A percentile compares a stretch with the other conserved stretches of the same genome.
phyloP scores from a whole-genome alignment of 441 rosid genomes.

The Erodium moschatum region DNA sequence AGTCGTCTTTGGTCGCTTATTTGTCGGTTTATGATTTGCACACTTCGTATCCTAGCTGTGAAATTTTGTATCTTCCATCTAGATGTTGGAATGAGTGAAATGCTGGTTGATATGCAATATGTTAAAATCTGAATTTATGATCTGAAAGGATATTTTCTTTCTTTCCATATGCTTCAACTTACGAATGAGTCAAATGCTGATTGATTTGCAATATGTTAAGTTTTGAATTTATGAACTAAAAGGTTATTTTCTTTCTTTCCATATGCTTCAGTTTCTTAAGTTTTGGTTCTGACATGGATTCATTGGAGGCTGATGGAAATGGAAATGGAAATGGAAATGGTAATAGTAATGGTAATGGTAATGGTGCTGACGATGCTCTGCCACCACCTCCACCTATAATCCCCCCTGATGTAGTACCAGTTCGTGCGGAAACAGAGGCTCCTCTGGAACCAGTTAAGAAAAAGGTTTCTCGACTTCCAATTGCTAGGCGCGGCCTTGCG shows the following conservation, averaged over 20 bases:
- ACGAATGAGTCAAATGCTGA: neutral
- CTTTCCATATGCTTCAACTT: neutral
- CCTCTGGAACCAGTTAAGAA: constrained; percentile 32
- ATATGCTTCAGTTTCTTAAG: neutral
- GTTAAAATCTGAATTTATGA: no score
- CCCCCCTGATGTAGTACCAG: constrained; percentile 35
- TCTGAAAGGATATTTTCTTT: no score
- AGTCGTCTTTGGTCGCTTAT: no score
- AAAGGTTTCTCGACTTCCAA: constrained; percentile 35
- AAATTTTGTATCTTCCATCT: no score
- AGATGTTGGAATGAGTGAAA: no score
- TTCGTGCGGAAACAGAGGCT: constrained; percentile 16
- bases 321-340: neutral
- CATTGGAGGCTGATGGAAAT: neutral
- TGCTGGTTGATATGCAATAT: no score
- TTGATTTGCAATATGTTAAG: no score
- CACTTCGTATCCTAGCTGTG: no score
- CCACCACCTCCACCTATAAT: constrained; percentile 46
- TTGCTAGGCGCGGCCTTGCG: constrained; percentile 45
- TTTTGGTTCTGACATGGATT: constrained; percentile 22
- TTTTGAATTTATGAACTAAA: no score
- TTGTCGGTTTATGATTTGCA: no score
- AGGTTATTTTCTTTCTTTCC: no score
- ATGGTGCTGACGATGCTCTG: constrained; percentile 25
- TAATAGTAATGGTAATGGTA: constrained; percentile 12